phyloP scores from a whole-genome alignment of 805 yeast genomes.

The Metschnikowia henanensis region DNA sequence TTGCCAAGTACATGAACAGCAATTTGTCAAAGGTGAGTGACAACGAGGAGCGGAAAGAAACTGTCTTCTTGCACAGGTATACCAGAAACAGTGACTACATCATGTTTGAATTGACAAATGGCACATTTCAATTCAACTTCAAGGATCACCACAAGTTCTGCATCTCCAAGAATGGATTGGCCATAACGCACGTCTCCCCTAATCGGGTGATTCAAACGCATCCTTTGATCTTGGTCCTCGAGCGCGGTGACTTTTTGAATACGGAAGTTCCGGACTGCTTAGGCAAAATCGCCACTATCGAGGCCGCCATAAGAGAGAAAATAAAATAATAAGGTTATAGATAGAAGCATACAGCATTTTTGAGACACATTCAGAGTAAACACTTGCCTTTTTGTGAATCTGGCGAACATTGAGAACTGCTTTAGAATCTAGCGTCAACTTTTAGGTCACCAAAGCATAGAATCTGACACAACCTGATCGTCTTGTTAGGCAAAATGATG shows the following conservation, averaged over 20 bases:
- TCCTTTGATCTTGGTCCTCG: conserved; percentile 47
- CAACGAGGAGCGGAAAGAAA: conserved; percentile 59
- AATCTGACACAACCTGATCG: too few species aligned
- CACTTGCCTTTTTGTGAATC: background rate
- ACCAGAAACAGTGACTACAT: conserved; percentile 77
- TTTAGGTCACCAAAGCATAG: too few species aligned
- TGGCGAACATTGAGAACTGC: too few species aligned
- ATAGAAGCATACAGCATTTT: background rate
- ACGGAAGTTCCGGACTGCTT: conserved; percentile 42
- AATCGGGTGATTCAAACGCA: conserved; percentile 68
- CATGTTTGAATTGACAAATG: conserved; percentile 92
- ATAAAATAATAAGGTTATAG: conserved; percentile 9
- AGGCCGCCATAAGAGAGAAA: conserved; percentile 53
- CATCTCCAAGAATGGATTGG: conserved; percentile 71
- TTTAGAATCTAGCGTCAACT: too few species aligned
- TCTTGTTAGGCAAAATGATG: too few species aligned
- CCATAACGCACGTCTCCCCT: conserved; percentile 81
- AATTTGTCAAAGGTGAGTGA: conserved; percentile 81
- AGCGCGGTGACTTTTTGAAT: conserved; percentile 43
- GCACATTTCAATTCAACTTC: conserved; percentile 91
- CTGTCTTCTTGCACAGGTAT: conserved; percentile 78
- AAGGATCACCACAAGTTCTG: conserved; percentile 92
- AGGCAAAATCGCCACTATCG: conserved; percentile 47
- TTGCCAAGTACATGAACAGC: conserved; percentile 89
- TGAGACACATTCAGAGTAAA: too few species aligned